These are phyloP conservation scores for Dioszegia crocea DNA, from an alignment of 768 basidiomycete genomes.

Conservation along the genomic window DNA sequence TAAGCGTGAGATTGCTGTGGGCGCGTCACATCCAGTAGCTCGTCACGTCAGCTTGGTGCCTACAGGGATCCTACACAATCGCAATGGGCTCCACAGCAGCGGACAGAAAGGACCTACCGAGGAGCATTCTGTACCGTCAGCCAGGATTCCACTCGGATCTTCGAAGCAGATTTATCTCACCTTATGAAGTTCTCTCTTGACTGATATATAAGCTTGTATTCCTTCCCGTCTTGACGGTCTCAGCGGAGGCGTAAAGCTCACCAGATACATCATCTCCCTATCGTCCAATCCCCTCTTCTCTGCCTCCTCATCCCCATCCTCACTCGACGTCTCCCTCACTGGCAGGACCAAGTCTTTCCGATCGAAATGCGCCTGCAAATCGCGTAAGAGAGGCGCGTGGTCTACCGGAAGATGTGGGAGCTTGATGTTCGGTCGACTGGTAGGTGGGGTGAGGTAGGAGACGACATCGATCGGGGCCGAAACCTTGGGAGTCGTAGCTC, in stretches of 20 bases:
- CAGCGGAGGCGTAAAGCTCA: constrained; percentile 12
- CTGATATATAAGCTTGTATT: not conserved
- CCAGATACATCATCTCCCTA: constrained; percentile 46
- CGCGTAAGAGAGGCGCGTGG: not conserved
- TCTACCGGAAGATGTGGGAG: constrained; percentile 1
- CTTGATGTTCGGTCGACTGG: constrained; percentile 1
- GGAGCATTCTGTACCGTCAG: constrained; percentile 27
- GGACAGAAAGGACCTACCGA: constrained; percentile 12
- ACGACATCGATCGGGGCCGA: not conserved
- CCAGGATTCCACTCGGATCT: too few relatives aligned
- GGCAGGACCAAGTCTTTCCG: not conserved
- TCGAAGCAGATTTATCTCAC: too few relatives aligned
- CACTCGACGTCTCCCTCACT: constrained; percentile 1
- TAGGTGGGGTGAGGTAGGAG: not conserved
- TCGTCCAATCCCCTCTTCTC: constrained; percentile 24
- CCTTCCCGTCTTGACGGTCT: too few relatives aligned
- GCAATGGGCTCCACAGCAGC: too few relatives aligned
- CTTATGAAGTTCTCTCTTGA: constrained; percentile 32
- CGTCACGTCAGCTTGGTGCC: not conserved
- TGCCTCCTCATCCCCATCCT: constrained; percentile 1
- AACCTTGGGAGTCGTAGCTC: not conserved
- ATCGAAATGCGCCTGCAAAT: constrained; percentile 1
- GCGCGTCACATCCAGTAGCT: constrained; percentile 37
- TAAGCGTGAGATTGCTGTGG: constrained; percentile 32
- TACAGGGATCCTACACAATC: too few relatives aligned